These are phyloP conservation scores for Globisporangium paddicum DNA, from an alignment of 352 stramenopile species.

Conservation along the genomic window DNA sequence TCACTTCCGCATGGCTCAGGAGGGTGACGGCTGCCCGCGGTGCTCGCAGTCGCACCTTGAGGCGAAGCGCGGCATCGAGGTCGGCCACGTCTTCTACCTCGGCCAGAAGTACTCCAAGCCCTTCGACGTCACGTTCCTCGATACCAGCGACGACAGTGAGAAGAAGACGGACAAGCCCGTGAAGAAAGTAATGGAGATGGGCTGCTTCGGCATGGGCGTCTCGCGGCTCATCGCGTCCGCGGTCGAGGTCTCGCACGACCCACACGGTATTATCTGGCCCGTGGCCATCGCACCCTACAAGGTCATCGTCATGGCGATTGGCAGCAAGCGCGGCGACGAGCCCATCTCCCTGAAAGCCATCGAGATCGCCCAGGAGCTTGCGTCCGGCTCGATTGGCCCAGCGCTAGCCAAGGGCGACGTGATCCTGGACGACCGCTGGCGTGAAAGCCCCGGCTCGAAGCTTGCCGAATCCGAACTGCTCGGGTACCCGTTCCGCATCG, in stretches of 20 bases:
- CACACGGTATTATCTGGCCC: slow-evolving; percentile 79
- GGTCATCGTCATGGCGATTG: slow-evolving; percentile 73
- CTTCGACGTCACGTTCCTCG: slow-evolving; percentile 58
- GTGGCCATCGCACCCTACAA: slow-evolving; percentile 77
- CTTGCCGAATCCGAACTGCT: slow-evolving; percentile 84
- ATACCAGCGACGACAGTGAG: slow-evolving; percentile 20
- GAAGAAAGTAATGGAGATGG: slow-evolving; percentile 79
- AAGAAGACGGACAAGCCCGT: slow-evolving; percentile 30
- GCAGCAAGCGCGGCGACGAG: slow-evolving; percentile 51
- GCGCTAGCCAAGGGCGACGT: slow-evolving; percentile 49
- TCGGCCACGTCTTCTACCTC: slow-evolving; percentile 87
- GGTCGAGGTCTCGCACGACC: slow-evolving; percentile 78
- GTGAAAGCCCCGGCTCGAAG: slow-evolving; percentile 74
- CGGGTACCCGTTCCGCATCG: slow-evolving; percentile 80
- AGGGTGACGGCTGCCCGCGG: slow-evolving; percentile 59
- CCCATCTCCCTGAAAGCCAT: slow-evolving; percentile 34
- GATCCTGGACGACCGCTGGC: slow-evolving; percentile 80
- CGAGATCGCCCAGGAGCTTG: slow-evolving; percentile 49
- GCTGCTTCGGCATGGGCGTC: slow-evolving; percentile 86
- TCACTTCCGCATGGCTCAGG: slow-evolving; percentile 60
- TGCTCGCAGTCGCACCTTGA: slow-evolving; percentile 47
- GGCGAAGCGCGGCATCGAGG: slow-evolving; percentile 82
- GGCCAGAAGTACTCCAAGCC: slow-evolving; percentile 88
- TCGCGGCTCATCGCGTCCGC: slow-evolving; percentile 73
- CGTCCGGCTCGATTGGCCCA: slow-evolving; percentile 20